Evolutionary conservation across 768 basidiomycete genomes (phyloP).

Genomic region (Filobasidium wieringae): DNA sequence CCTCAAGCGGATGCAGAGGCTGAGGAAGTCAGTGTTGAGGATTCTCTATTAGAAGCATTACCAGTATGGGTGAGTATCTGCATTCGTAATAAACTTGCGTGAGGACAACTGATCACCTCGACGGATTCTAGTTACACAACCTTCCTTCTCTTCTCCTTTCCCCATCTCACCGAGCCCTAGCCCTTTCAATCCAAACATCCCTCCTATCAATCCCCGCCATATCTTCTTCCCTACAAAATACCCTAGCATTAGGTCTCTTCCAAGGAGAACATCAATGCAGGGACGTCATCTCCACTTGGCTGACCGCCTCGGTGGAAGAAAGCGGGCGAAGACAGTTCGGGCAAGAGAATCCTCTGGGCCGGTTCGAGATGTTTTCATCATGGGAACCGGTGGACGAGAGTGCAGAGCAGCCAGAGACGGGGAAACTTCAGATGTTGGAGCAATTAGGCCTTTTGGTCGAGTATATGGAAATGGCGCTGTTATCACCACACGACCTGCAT

Average conservation of each 20-base stretch:
- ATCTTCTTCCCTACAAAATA: slow-evolving; percentile 38
- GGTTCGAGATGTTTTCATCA: slow-evolving; percentile 22
- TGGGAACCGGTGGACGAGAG: slow-evolving; percentile 4
- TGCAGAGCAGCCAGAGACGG: not conserved
- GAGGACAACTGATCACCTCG: not conserved
- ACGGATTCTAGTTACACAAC: slow-evolving; percentile 59
- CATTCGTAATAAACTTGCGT: not conserved
- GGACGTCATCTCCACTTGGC: slow-evolving; percentile 37
- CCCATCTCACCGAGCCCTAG: slow-evolving; percentile 57
- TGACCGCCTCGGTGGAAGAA: slow-evolving; percentile 36
- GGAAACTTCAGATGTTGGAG: slow-evolving; percentile 23
- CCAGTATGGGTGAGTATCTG: slow-evolving; percentile 74
- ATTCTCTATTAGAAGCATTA: slow-evolving; percentile 39
- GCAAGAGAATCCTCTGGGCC: slow-evolving; percentile 18
- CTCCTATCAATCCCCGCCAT: slow-evolving; percentile 49
- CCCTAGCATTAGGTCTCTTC: slow-evolving; percentile 26
- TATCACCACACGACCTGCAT: slow-evolving; percentile 32
- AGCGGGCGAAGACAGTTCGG: slow-evolving; percentile 23
- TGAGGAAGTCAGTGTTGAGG: slow-evolving; percentile 43
- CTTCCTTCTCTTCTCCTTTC: slow-evolving; percentile 69
- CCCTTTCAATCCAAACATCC: slow-evolving; percentile 54
- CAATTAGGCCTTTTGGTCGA: slow-evolving; percentile 26
- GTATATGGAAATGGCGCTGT: slow-evolving; percentile 32
- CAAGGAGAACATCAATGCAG: slow-evolving; percentile 33
- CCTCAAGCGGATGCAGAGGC: not conserved